These are phyloP conservation scores for Yarrowia yakushimensis DNA, from an alignment of 805 yeast species.

Conservation along the genomic window DNA sequence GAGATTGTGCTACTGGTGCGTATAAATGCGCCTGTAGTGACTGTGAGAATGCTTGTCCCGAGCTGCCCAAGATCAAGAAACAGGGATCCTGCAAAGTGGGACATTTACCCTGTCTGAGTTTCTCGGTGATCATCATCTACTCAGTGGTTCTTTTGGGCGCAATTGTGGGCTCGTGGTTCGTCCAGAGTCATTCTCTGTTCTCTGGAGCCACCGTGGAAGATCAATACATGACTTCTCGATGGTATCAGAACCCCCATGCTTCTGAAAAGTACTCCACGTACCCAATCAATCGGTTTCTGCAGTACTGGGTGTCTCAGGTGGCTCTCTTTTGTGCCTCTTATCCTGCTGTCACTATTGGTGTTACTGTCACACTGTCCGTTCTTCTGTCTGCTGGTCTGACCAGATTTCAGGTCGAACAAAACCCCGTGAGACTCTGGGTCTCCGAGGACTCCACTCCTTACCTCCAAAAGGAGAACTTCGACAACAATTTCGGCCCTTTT, in stretches of 20 bases:
- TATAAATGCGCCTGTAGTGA: constrained; percentile 89
- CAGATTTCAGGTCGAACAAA: constrained; percentile 59
- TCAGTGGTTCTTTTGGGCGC: constrained; percentile 33
- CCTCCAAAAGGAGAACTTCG: constrained; percentile 63
- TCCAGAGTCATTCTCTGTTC: not conserved
- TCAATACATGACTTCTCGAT: constrained; percentile 2
- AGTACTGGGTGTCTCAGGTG: constrained; percentile 46
- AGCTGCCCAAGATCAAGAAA: constrained; percentile 47
- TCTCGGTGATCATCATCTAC: constrained; percentile 55
- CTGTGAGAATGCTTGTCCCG: constrained; percentile 78
- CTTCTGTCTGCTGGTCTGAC: constrained; percentile 42
- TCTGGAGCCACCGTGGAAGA: not conserved
- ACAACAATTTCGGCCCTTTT: constrained; percentile 84
- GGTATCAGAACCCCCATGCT: constrained; percentile 13
- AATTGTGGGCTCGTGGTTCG: not conserved
- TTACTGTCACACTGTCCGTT: constrained; percentile 45
- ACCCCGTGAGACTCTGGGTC: constrained; percentile 89
- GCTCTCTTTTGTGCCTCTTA: constrained; percentile 59
- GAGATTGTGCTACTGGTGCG: constrained; percentile 56
- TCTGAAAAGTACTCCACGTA: constrained; percentile 37
- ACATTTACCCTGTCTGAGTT: constrained; percentile 67
- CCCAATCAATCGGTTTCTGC: constrained; percentile 48
- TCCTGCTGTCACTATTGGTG: constrained; percentile 54
- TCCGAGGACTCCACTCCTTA: constrained; percentile 69
- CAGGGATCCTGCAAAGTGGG: constrained; percentile 53